Base-by-base conservation (phyloP, 192 early-diverging fungal genomes). In the Jimgerdemannia flammicorona region DNA sequence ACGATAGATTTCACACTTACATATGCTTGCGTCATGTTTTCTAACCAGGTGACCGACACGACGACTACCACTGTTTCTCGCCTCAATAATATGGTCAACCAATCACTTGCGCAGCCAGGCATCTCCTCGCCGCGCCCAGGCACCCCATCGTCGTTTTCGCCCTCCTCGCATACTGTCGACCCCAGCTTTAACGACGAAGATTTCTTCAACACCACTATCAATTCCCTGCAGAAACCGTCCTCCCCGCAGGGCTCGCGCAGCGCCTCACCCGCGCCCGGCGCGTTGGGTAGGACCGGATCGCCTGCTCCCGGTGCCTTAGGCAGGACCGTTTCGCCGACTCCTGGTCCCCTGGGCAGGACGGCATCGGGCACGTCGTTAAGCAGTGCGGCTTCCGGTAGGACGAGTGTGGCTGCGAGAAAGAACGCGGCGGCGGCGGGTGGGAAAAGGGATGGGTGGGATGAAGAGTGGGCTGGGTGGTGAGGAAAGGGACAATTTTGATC, bases 401-500 rank as follows among this genome's bases (percentile, higher is more conserved):
- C 66, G 4, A 65, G 73, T 40, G 9, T 39, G 3, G 43, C 73
- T n/a, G 44, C 72, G n/a, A 72, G 49, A 59, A 59, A 59, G 2
- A 54, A 73, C 39, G 44, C 69, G 3, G 64, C 66, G 7, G 74
- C 74, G 44, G 74, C 67, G 42, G 68, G 72, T 8, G 64, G 66
- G 9, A 75, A 75, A 39, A 82, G 76, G 8, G 67, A 69, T 40
- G 74, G 75, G 14, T 79, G 73, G 44, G 81, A 82, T 73, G 81
- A 82, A 70, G 81, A 82, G 20, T 82, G 81, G 81, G 74, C 69
- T 69, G 77, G 77, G 9, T 82, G 81, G 81, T 81, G 78, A 42
- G n/a, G 3, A 2, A 14, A 10, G 49, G 49, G 8, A 59, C 8
- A 14, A 59, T 59, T 59, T 59, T 59, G 49, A 59, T 6, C 49